Conservation (phyloP, 306 rosid species). For the Prunus persica region Prunus_persica_NCBIv2 NC_034014.1:26899501-26900000, state of each 20-base stretch:
- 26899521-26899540: no score
- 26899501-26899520: no score
- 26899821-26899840: constrained; percentile 8
- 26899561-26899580: no score
- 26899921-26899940: constrained; percentile 30
- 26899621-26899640: constrained; percentile 34
- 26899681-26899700: constrained; percentile 12
- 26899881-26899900: constrained; percentile 15
- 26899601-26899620: no score
- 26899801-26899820: constrained; percentile 2
- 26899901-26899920: constrained; percentile 27
- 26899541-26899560: no score
- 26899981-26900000: not conserved
- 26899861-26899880: no score
- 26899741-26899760: not conserved
- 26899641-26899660: constrained; percentile 41
- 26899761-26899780: not conserved
- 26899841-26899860: not conserved
- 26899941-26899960: not conserved
- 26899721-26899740: not conserved
- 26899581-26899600: no score
- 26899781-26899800: not conserved
- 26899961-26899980: not conserved
- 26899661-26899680: constrained; percentile 30
- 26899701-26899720: not conserved